phyloP scores from a whole-genome alignment of 2,329 filamentous ascomycete genomes.

The Ophiostoma triangulosporum region DNA sequence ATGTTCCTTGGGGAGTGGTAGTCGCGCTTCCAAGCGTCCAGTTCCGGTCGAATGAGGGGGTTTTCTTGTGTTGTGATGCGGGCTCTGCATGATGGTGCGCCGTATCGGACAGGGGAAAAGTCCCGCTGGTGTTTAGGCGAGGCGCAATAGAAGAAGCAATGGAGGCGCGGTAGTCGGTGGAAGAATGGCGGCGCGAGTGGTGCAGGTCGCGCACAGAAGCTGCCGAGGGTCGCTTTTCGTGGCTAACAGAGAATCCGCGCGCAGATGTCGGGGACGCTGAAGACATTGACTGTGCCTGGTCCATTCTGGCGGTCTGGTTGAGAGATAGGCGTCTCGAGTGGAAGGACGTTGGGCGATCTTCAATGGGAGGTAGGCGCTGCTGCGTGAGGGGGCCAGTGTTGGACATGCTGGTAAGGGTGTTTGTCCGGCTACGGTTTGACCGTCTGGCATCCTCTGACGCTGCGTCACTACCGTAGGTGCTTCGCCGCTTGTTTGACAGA shows the following conservation, averaged over 20 bases:
- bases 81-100: slow-evolving; percentile 2
- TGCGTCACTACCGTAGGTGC: slow-evolving; percentile 45
- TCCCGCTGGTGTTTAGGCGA: slow-evolving; percentile 30
- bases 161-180: slow-evolving; percentile 53
- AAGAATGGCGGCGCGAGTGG: slow-evolving; percentile 77
- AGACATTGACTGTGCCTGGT: slow-evolving; percentile 26
- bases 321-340: slow-evolving; percentile 36
- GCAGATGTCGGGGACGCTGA: slow-evolving; percentile 21
- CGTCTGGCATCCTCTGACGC: slow-evolving; percentile 40
- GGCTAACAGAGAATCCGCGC: slow-evolving; percentile 17
- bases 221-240: slow-evolving; percentile 56
- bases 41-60: slow-evolving; percentile 56
- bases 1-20: slow-evolving; percentile 21
- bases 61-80: slow-evolving; percentile 36
- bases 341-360: slow-evolving; percentile 32
- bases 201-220: slow-evolving; percentile 71
- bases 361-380: slow-evolving; percentile 28
- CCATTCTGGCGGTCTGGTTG: slow-evolving; percentile 36
- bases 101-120: slow-evolving; percentile 27
- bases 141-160: slow-evolving; percentile 23
- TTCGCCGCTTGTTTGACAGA: slow-evolving; percentile 25
- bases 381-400: slow-evolving; percentile 36
- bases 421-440: slow-evolving; percentile 40
- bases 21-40: slow-evolving; percentile 50
- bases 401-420: slow-evolving; percentile 38